Evolutionary conservation across 1,284 basidiomycete species (phyloP).

Genomic region (Filobasidium uniguttulatum): DNA sequence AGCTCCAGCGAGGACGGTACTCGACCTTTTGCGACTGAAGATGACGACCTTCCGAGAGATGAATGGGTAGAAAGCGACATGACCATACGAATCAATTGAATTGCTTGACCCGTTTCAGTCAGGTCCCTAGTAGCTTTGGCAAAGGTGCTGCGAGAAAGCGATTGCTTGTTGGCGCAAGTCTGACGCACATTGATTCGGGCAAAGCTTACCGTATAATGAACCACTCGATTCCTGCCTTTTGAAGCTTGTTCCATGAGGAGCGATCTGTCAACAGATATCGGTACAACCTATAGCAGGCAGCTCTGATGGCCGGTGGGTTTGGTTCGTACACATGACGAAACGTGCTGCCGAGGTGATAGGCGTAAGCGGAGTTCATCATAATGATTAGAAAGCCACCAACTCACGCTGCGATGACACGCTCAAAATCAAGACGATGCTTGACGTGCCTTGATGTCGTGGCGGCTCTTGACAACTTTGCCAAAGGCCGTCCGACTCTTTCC

Average conservation of each 20-base stretch:
- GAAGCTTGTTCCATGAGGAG: slow-evolving; percentile 36
- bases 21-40: background rate
- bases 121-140: slow-evolving; percentile 58
- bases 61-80: slow-evolving; percentile 39
- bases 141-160: slow-evolving; percentile 47
- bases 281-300: slow-evolving; percentile 72
- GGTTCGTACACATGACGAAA: slow-evolving; percentile 63
- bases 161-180: slow-evolving; percentile 1
- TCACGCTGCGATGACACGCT: slow-evolving; percentile 60
- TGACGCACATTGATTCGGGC: background rate
- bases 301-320: slow-evolving; percentile 59
- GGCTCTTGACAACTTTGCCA: no score
- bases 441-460: no score
- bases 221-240: slow-evolving; percentile 54
- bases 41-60: background rate
- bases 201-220: slow-evolving; percentile 63
- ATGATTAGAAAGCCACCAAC: no score
- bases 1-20: background rate
- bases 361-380: no score
- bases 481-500: no score
- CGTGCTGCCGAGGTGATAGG: slow-evolving; percentile 40
- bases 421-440: slow-evolving; percentile 52
- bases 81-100: slow-evolving; percentile 76
- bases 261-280: slow-evolving; percentile 63
- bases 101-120: slow-evolving; percentile 84